Percentiles rank a stretch among this genome's conserved stretches.
These are phyloP conservation scores for Escovopsis sp. DNA, from an alignment of 2,329 filamentous ascomycete species.

Conservation along the genomic window DNA sequence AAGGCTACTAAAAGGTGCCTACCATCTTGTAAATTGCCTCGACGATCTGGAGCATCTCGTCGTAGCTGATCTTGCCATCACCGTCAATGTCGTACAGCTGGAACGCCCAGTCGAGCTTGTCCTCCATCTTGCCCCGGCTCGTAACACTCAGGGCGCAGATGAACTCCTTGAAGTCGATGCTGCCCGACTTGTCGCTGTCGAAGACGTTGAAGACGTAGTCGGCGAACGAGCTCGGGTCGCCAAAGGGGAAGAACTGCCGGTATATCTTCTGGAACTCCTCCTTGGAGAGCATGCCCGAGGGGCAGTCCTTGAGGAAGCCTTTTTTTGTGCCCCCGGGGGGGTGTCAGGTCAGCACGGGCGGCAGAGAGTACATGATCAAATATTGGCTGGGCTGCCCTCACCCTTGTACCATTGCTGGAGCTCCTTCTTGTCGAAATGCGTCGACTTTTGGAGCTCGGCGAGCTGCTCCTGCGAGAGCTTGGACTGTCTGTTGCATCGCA, in stretches of 20 bases:
- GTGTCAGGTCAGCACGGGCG: background rate
- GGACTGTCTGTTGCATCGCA: constrained; percentile 55
- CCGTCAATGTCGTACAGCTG: constrained; percentile 98
- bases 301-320: constrained; percentile 98
- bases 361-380: background rate
- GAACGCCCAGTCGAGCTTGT: constrained; percentile 98
- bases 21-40: constrained; percentile 99
- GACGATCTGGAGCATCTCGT: constrained; percentile 97
- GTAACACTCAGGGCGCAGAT: constrained; percentile 97
- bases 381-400: constrained; percentile 25
- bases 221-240: constrained; percentile 91
- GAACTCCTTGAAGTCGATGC: constrained; percentile 99
- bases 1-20: constrained; percentile 7
- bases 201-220: constrained; percentile 99
- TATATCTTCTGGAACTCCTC: constrained; percentile 99
- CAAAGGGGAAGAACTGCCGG: constrained; percentile 97
- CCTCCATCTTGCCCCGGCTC: constrained; percentile 95
- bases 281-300: constrained; percentile 90
- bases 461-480: constrained; percentile 97
- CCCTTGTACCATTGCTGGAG: constrained; percentile 99
- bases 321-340: background rate
- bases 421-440: constrained; percentile 99
- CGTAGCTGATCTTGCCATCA: constrained; percentile 96
- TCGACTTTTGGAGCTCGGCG: constrained; percentile 86
- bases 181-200: constrained; percentile 91